Evolutionary conservation across 1,284 basidiomycete genomes (phyloP).

Genomic region (Naganishia albida): DNA sequence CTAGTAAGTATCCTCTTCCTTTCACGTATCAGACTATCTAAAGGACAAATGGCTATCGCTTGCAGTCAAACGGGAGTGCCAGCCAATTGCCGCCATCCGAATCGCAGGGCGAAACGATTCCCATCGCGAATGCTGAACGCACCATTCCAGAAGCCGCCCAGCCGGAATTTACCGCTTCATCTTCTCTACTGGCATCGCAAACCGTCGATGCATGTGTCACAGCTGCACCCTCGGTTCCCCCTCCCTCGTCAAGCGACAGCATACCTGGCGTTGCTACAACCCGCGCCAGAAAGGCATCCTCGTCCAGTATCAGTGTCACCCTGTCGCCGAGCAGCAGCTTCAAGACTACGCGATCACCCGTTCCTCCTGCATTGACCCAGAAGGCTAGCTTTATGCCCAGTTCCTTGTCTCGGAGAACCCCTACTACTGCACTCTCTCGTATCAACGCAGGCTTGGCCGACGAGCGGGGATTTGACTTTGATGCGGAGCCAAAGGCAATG

Average conservation of each 20-base stretch:
- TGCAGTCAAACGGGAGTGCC: too few species aligned
- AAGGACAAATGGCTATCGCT: too few species aligned
- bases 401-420: constrained; percentile 14
- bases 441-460: constrained; percentile 25
- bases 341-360: constrained; percentile 2
- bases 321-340: constrained; percentile 19
- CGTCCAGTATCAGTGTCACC: constrained; percentile 23
- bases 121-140: too few species aligned
- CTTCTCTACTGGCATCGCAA: background rate
- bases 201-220: background rate
- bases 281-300: constrained; percentile 21
- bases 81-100: too few species aligned
- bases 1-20: background rate
- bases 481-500: constrained; percentile 10
- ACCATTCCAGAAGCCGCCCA: background rate
- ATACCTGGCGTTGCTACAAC: background rate
- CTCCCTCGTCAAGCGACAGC: constrained; percentile 3
- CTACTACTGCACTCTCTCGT: constrained; percentile 21
- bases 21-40: background rate
- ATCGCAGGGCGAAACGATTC: too few species aligned
- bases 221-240: background rate
- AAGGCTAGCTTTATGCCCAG: constrained; percentile 28
- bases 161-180: too few species aligned
- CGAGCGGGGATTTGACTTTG: constrained; percentile 24
- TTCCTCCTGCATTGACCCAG: constrained; percentile 10